Percentiles rank a stretch among this genome's conserved stretches.
These are phyloP conservation scores for Venturia aucupariae DNA, from an alignment of 2,329 filamentous ascomycete species.

Conservation along the genomic window DNA sequence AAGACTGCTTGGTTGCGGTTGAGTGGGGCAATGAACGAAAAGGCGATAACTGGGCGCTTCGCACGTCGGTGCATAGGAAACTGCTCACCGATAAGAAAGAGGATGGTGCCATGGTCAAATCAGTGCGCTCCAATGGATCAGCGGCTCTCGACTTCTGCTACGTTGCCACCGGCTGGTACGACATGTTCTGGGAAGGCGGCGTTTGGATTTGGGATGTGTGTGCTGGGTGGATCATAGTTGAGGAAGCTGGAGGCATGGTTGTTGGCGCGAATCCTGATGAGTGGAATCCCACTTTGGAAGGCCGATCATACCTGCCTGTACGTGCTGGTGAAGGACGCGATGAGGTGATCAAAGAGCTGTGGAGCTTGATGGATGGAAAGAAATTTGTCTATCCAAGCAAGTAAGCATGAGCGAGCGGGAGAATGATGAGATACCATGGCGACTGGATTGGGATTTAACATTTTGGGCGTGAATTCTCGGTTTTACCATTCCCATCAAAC, in stretches of 20 bases:
- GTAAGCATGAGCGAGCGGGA: not conserved
- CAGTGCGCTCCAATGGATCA: conserved; percentile 27
- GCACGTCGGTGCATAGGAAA: conserved; percentile 22
- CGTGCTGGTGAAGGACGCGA: conserved; percentile 25
- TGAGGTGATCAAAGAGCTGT: conserved; percentile 26
- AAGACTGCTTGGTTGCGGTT: conserved; percentile 26
- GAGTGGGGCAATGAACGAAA: conserved; percentile 31
- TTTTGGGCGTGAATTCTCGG: not conserved
- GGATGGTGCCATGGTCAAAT: conserved; percentile 27
- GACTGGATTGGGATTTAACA: not conserved
- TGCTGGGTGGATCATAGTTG: conserved; percentile 30
- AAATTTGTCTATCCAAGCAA: conserved; percentile 22
- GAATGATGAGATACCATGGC: not conserved
- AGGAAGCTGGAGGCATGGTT: conserved; percentile 30
- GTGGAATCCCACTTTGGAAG: conserved; percentile 27
- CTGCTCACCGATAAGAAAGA: conserved; percentile 23
- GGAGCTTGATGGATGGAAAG: conserved; percentile 27
- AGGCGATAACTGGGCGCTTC: conserved; percentile 29
- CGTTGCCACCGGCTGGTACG: conserved; percentile 27
- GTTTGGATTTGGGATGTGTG: conserved; percentile 29
- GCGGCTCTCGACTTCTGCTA: conserved; percentile 32
- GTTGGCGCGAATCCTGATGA: conserved; percentile 28
- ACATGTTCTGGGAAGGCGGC: conserved; percentile 30
- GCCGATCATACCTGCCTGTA: conserved; percentile 27
- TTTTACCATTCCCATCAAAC: not conserved